Evolutionary conservation across 169 alveolate species (phyloP).

Genomic region (Toxoplasma gondii): DNA sequence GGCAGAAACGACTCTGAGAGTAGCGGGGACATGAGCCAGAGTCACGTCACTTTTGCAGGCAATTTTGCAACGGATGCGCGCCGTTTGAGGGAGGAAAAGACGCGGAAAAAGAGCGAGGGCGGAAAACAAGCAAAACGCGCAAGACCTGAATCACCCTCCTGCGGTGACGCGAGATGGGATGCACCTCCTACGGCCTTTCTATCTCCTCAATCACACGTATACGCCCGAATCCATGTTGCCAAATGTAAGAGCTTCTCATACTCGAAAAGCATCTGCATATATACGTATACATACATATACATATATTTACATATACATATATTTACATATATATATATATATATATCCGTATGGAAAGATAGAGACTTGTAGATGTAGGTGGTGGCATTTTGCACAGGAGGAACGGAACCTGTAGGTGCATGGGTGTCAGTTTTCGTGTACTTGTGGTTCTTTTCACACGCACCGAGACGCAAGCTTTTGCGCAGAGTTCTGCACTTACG

Average conservation of each 20-base stretch:
- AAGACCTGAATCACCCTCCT: too few relatives aligned
- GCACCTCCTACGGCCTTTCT: too few relatives aligned
- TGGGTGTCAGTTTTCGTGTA: too few relatives aligned
- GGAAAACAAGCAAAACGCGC: not conserved
- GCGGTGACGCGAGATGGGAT: too few relatives aligned
- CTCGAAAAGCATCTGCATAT: not conserved
- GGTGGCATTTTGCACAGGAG: too few relatives aligned
- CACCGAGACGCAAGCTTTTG: not conserved
- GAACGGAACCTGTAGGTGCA: too few relatives aligned
- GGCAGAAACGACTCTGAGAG: constrained; percentile 17
- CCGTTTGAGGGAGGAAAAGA: not conserved
- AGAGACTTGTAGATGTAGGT: too few relatives aligned
- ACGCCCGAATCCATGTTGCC: too few relatives aligned
- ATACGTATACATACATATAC: not conserved
- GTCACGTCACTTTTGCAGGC: not conserved
- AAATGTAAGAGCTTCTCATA: too few relatives aligned
- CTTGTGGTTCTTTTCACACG: not conserved
- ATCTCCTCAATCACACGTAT: too few relatives aligned
- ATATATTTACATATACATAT: not conserved
- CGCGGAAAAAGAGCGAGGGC: not conserved
- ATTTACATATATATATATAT: not conserved
- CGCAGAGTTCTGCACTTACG: constrained; percentile 1
- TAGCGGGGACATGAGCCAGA: not conserved
- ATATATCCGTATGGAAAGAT: too few relatives aligned
- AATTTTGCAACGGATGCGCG: not conserved